phyloP scores from a whole-genome alignment of 768 basidiomycete genomes.

The Tricholoma bakamatsutake region DNA sequence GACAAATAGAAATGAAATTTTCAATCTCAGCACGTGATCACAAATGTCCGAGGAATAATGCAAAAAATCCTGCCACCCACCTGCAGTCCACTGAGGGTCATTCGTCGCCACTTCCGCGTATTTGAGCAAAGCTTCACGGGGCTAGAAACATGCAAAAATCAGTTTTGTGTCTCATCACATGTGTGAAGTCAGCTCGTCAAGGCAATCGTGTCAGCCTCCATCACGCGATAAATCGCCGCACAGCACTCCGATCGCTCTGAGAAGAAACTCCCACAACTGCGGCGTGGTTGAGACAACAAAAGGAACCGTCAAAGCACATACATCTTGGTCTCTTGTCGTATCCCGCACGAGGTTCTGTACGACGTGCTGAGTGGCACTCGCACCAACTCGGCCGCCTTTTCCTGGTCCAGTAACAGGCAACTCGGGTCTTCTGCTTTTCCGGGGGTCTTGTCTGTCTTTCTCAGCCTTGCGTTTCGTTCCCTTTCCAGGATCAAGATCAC shows the following conservation, averaged over 20 bases:
- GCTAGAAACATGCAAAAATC: slow-evolving; percentile 44
- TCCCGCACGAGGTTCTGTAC: slow-evolving; percentile 93
- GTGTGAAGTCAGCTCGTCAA: slow-evolving; percentile 3
- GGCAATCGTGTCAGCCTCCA: slow-evolving; percentile 22
- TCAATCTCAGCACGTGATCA: slow-evolving; percentile 29
- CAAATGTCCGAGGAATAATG: slow-evolving; percentile 8
- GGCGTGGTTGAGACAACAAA: background rate
- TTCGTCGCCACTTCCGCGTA: slow-evolving; percentile 74
- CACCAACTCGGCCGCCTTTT: slow-evolving; percentile 89
- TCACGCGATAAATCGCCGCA: slow-evolving; percentile 15
- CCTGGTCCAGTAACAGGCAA: slow-evolving; percentile 92
- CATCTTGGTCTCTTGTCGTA: slow-evolving; percentile 89
- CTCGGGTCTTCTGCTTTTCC: slow-evolving; percentile 90
- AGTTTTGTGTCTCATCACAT: slow-evolving; percentile 2
- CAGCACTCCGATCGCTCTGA: slow-evolving; percentile 1
- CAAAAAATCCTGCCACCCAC: slow-evolving; percentile 41
- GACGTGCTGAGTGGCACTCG: slow-evolving; percentile 94
- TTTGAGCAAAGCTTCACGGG: slow-evolving; percentile 92
- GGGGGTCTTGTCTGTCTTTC: slow-evolving; percentile 81
- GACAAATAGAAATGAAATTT: slow-evolving; percentile 27
- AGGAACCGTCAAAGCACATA: slow-evolving; percentile 44
- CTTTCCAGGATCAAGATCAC: slow-evolving; percentile 67
- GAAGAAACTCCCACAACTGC: slow-evolving; percentile 6
- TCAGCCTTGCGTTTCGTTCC: slow-evolving; percentile 87
- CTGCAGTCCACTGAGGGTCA: slow-evolving; percentile 81